Percentiles rank a stretch among this genome's conserved stretches.
phyloP scores from a whole-genome alignment of 169 alveolate genomes.

The Blepharisma undulans region DNA sequence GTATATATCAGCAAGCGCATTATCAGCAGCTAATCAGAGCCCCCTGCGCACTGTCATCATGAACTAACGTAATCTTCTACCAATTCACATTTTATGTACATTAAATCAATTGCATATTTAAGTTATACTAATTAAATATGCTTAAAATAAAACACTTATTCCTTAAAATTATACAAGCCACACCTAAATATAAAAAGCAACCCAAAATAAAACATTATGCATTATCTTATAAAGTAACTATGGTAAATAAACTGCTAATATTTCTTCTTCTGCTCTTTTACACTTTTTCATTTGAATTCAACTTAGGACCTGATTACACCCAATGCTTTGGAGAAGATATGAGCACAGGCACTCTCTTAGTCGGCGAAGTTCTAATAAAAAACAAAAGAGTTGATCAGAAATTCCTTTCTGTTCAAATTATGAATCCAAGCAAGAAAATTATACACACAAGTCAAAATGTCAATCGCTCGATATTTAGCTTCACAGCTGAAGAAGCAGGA shows the following conservation, averaged over 20 bases:
- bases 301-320: neutral
- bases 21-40: neutral
- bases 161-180: neutral
- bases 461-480: constrained; percentile 1
- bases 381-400: neutral
- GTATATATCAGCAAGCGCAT: neutral
- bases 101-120: neutral
- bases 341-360: neutral
- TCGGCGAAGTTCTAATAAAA: neutral
- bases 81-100: neutral
- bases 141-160: neutral
- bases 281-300: neutral
- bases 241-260: neutral
- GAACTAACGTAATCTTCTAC: neutral
- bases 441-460: neutral
- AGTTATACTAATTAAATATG: too few relatives aligned
- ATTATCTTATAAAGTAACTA: neutral
- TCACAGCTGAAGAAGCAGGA: constrained; percentile 12
- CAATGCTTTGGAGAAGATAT: neutral
- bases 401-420: neutral
- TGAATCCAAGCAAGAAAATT: neutral
- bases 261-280: neutral
- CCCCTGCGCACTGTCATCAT: neutral
- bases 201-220: neutral
- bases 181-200: neutral